Evolutionary conservation across 352 stramenopile species (phyloP), one percentile per base, ranked within the genome.

Genomic region (Phytopythium oedochilum): DNA sequence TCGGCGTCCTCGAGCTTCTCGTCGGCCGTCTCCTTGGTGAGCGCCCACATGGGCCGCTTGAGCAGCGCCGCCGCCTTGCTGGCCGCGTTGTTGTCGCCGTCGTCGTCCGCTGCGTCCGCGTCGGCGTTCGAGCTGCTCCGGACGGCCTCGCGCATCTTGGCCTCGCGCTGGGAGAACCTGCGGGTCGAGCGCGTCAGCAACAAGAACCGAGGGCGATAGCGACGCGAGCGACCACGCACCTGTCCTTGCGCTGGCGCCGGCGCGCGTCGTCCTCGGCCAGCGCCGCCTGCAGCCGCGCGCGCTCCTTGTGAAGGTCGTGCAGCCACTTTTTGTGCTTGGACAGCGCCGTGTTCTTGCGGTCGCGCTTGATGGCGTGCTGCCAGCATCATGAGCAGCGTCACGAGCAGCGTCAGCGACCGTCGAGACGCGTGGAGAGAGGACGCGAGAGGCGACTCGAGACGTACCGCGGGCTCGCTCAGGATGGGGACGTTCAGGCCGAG

Each of bases 301-400:
- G 94, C 46, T 93, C 92, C 46, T 93, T 94, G 54, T 97, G 92
- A n/a, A 97, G 76, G 53, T 98, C 89, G 49, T 86, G 67, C 14
- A 97, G 71, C 92, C 92, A 97, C 60, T 96, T 96, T 43, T 89
- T 94, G 70, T 98, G 92, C 63, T 96, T 96, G 39, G 83, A 93
- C 23, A 98, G 57, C 20, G 90, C 92, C 52, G 88, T 95, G 61
- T 94, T 92, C 70, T 91, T 97, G 69, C 93, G 95, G 68, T 96
- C 86, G 54, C 84, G 80, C 52, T 92, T 85, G 54, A 96, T 74
- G 8, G 66, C 75, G 60, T 92, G 78, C 82, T 91, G 38, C 12
- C 40, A 34, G 17, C 42, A 32, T 25, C 38, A 15, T 39, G 14
- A 45, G 39, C 20, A 7, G n/a, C n/a, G n/a, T n/a, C n/a, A n/a